These are phyloP conservation scores for Lasiosphaeris hirsuta DNA, from an alignment of 495 filamentous ascomycete species.

Conservation along the genomic window DNA sequence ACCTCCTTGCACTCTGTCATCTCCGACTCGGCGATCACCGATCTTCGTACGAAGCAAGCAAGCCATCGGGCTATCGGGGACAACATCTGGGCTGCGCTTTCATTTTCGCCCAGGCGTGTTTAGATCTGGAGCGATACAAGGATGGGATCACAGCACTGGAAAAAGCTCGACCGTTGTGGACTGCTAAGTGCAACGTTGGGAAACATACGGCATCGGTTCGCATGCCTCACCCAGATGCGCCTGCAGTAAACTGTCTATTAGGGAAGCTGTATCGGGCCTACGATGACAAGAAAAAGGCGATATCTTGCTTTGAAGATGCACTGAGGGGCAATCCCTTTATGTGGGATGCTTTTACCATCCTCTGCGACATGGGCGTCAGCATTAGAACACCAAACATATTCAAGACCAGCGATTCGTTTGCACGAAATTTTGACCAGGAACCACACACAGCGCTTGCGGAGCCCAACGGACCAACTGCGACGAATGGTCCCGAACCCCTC, in stretches of 20 bases:
- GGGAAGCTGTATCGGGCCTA: conserved; percentile 84
- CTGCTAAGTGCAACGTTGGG: conserved; percentile 66
- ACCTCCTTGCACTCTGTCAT: conserved; percentile 81
- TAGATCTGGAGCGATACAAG: conserved; percentile 69
- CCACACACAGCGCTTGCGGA: conserved; percentile 22
- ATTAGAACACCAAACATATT: conserved; percentile 82
- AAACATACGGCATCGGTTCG: conserved; percentile 68
- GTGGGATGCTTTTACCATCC: conserved; percentile 92
- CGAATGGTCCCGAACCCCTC: conserved; percentile 29
- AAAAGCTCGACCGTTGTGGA: conserved; percentile 67
- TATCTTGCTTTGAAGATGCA: conserved; percentile 79
- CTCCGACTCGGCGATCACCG: conserved; percentile 71
- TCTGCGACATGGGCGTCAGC: conserved; percentile 65
- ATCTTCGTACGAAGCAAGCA: conserved; percentile 65
- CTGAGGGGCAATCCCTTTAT: conserved; percentile 91
- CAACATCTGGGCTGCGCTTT: conserved; percentile 84
- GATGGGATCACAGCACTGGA: conserved; percentile 82
- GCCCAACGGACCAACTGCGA: conserved; percentile 26
- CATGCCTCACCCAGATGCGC: conserved; percentile 74
- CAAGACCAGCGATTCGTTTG: conserved; percentile 56
- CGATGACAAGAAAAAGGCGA: conserved; percentile 74
- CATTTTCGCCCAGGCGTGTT: conserved; percentile 83
- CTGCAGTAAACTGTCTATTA: conserved; percentile 73
- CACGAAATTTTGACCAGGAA: conserved; percentile 40
- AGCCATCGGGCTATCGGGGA: conserved; percentile 58